Evolutionary conservation across 352 stramenopile species (phyloP).

Genomic region (Phytopythium delawarense): DNA sequence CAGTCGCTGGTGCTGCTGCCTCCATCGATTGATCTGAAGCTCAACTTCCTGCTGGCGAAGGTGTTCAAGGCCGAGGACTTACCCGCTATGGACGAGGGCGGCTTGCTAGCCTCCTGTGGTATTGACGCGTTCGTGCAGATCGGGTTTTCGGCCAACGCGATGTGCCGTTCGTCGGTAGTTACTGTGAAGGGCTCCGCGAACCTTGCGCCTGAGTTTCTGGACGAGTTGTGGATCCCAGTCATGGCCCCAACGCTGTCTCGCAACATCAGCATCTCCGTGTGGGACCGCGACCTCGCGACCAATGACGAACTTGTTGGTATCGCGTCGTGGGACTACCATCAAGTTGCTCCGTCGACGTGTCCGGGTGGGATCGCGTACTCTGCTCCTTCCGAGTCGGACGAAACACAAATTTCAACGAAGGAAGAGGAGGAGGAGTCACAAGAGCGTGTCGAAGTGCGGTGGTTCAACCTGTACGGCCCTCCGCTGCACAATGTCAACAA

Average conservation of each 20-base stretch:
- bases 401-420: background rate
- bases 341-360: conserved; percentile 29
- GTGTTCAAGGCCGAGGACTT: conserved; percentile 79
- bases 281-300: conserved; percentile 70
- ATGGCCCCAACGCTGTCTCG: conserved; percentile 66
- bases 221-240: conserved; percentile 87
- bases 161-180: conserved; percentile 45
- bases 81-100: conserved; percentile 66
- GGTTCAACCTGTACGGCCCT: conserved; percentile 87
- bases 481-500: conserved; percentile 50
- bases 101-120: conserved; percentile 29
- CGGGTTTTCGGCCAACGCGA: conserved; percentile 48
- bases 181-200: conserved; percentile 54
- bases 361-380: conserved; percentile 19
- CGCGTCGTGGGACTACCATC: conserved; percentile 64
- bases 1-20: conserved; percentile 64
- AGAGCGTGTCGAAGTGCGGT: conserved; percentile 38
- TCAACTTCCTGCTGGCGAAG: conserved; percentile 78
- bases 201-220: conserved; percentile 57
- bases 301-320: conserved; percentile 74
- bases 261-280: conserved; percentile 71
- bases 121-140: conserved; percentile 85
- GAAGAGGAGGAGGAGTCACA: conserved; percentile 5
- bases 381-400: background rate
- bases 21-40: conserved; percentile 67